phyloP scores from a whole-genome alignment of 768 basidiomycete species.

The Auricularia sp. region DNA sequence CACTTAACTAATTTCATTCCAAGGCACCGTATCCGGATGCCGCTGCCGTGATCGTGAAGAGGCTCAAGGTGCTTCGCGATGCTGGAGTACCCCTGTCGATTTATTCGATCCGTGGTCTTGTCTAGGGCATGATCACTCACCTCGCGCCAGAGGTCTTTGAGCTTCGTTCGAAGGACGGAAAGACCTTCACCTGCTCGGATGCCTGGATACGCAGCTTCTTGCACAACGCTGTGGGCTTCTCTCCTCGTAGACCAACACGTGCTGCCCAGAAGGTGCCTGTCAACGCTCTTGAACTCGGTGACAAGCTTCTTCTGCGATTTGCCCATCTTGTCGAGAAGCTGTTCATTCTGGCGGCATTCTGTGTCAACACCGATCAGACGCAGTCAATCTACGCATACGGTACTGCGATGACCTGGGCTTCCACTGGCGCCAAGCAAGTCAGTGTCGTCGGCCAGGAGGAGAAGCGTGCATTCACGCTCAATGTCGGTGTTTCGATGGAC shows the following conservation, averaged over 20 bases:
- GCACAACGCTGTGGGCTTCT: constrained; percentile 17
- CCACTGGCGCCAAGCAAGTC: constrained; percentile 26
- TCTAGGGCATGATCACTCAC: constrained; percentile 18
- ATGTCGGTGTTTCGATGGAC: constrained; percentile 21
- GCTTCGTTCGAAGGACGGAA: constrained; percentile 15
- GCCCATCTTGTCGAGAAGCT: constrained; percentile 18
- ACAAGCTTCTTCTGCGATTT: constrained; percentile 12
- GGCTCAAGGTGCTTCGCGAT: constrained; percentile 13
- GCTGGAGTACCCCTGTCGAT: constrained; percentile 16
- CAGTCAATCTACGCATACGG: constrained; percentile 20
- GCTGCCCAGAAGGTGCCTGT: constrained; percentile 28
- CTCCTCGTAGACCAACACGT: constrained; percentile 17
- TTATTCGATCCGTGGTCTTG: constrained; percentile 18
- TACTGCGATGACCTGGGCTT: constrained; percentile 20
- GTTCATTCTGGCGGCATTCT: constrained; percentile 18
- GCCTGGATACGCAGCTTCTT: constrained; percentile 18
- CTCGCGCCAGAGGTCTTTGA: constrained; percentile 20
- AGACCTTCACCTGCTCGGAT: constrained; percentile 20
- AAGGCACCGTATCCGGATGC: constrained; percentile 9
- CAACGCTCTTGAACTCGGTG: constrained; percentile 15
- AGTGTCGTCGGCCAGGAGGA: constrained; percentile 25
- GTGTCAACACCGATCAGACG: constrained; percentile 30
- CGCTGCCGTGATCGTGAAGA: constrained; percentile 10
- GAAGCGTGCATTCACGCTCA: constrained; percentile 32
- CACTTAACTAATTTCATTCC: too few relatives aligned